phyloP scores from a whole-genome alignment of 2,329 filamentous ascomycete species.

The Verticillium longisporum region DNA sequence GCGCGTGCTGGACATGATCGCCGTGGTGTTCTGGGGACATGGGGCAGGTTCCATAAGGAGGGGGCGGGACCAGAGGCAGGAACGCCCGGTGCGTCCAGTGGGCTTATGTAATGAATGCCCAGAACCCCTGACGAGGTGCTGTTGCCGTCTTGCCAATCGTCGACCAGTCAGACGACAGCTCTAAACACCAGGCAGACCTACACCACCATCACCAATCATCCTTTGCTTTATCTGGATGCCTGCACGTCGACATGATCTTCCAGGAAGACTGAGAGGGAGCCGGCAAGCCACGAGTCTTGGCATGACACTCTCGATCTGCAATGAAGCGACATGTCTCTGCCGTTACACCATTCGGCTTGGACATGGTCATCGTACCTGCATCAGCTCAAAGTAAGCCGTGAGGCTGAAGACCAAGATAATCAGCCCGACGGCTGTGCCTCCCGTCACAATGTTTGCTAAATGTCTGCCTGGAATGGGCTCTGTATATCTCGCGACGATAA shows the following conservation, averaged over 20 bases:
- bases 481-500: not conserved
- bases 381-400: not conserved
- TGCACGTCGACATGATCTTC: conserved; percentile 10
- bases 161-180: not conserved
- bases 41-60: not conserved
- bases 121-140: too few species aligned
- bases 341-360: not conserved
- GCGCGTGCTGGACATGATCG: not conserved
- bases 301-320: not conserved
- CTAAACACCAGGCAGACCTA: not conserved
- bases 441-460: not conserved
- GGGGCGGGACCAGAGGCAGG: not conserved
- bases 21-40: not conserved
- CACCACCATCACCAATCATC: conserved; percentile 18
- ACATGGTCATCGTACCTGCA: not conserved
- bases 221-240: conserved; percentile 22
- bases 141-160: too few species aligned
- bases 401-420: not conserved
- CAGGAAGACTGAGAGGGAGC: not conserved
- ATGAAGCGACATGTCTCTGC: not conserved
- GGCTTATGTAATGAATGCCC: too few species aligned
- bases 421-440: conserved; percentile 3
- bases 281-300: not conserved
- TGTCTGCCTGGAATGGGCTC: not conserved
- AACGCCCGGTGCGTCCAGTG: not conserved